A percentile compares a stretch with the other conserved stretches of the same genome.
Conservation (phyloP, 164 flowering plant genomes). For the Aristolochia contorta region DNA sequence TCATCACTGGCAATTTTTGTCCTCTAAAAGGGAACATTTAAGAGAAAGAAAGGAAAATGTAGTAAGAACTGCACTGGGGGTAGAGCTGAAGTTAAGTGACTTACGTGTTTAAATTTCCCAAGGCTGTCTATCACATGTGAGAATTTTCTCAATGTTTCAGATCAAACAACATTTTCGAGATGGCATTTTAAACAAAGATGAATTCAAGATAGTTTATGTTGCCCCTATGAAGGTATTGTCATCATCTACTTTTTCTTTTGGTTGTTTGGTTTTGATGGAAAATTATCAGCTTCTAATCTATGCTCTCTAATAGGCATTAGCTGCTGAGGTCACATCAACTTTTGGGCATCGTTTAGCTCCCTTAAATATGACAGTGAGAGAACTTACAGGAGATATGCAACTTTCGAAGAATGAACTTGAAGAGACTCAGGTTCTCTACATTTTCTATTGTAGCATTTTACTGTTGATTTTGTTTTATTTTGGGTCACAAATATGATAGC, state of each 20-base stretch:
- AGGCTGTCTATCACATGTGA: neutral
- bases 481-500: no score
- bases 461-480: neutral
- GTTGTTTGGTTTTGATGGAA: slow-evolving; percentile 5
- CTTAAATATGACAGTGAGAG: slow-evolving; percentile 76
- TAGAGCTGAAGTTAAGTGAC: no score
- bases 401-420: slow-evolving; percentile 84
- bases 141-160: slow-evolving; percentile 31
- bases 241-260: neutral
- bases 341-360: slow-evolving; percentile 89
- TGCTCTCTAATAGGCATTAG: slow-evolving; percentile 57
- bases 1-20: no score
- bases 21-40: no score
- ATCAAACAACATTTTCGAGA: slow-evolving; percentile 87
- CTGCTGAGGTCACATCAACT: slow-evolving; percentile 90
- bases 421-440: slow-evolving; percentile 69
- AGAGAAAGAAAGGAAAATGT: no score
- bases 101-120: neutral
- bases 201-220: slow-evolving; percentile 96
- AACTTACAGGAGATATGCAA: slow-evolving; percentile 99
- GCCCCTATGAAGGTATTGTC: slow-evolving; percentile 94
- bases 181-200: slow-evolving; percentile 84
- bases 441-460: neutral
- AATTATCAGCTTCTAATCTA: neutral
- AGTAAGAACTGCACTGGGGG: no score